phyloP scores from a whole-genome alignment of 2,329 filamentous ascomycete genomes.

The Myriosclerotinia curreyana region DNA sequence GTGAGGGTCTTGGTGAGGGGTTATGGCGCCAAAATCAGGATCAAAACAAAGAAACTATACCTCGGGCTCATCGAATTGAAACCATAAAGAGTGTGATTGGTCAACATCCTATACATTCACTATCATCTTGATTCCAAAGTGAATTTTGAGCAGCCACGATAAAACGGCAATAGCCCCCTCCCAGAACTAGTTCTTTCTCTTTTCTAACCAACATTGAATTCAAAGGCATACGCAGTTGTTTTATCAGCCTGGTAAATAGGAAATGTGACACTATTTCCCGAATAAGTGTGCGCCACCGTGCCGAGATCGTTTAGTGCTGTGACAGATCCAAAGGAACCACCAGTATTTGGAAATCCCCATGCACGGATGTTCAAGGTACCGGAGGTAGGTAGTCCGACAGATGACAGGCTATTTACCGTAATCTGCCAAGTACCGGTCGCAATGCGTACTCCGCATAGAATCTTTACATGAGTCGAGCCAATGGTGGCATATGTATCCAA shows the following conservation, averaged over 20 bases:
- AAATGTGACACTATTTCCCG: conserved; percentile 41
- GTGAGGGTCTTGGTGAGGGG: neutral
- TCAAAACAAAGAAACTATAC: neutral
- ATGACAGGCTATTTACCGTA: conserved; percentile 27
- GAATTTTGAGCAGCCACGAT: neutral
- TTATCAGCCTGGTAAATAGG: conserved; percentile 42
- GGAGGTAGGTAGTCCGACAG: conserved; percentile 28
- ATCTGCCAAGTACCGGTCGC: conserved; percentile 32
- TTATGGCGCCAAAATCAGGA: conserved; percentile 6
- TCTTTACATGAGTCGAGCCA: conserved; percentile 26
- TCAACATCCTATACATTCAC: neutral
- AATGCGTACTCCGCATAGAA: conserved; percentile 29
- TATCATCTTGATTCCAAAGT: neutral
- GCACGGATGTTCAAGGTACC: conserved; percentile 32
- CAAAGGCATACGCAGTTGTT: conserved; percentile 44
- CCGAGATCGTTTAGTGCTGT: conserved; percentile 37
- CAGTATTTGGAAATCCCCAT: conserved; percentile 34
- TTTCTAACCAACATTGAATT: conserved; percentile 34
- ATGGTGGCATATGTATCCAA: conserved; percentile 32
- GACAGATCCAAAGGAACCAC: conserved; percentile 29
- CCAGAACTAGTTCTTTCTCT: neutral
- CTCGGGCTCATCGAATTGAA: neutral
- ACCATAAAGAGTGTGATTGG: neutral
- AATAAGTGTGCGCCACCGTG: conserved; percentile 39
- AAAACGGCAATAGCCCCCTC: neutral